These are phyloP conservation scores for Penicillium maclennaniae DNA, from an alignment of 495 filamentous ascomycete genomes.

Conservation along the genomic window DNA sequence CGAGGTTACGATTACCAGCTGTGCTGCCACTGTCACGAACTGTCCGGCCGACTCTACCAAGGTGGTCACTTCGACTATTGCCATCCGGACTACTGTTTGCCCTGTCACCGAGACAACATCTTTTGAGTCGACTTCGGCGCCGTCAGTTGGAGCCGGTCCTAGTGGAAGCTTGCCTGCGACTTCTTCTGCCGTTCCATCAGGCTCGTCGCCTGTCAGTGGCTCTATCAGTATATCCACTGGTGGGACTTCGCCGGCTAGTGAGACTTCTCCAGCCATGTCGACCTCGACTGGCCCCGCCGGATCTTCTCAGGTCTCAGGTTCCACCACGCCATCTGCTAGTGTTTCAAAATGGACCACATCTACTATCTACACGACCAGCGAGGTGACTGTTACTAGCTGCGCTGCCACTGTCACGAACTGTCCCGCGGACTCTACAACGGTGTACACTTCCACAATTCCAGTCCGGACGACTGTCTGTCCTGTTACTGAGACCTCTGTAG, in stretches of 20 bases:
- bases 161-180: no score
- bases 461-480: slow-evolving; percentile 14
- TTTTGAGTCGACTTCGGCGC: background rate
- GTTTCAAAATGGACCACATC: background rate
- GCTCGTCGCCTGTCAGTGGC: background rate
- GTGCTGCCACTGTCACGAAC: no score
- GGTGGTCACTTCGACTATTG: no score
- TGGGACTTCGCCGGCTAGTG: slow-evolving; percentile 7
- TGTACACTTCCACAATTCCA: background rate
- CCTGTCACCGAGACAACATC: slow-evolving; percentile 38
- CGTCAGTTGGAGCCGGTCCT: no score
- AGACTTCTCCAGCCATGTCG: no score
- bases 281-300: no score
- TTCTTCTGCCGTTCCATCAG: slow-evolving; percentile 6
- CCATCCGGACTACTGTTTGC: slow-evolving; percentile 43
- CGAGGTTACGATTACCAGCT: background rate
- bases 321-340: background rate
- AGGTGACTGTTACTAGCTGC: slow-evolving; percentile 44
- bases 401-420: slow-evolving; percentile 36
- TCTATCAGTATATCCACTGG: slow-evolving; percentile 3
- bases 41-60: no score
- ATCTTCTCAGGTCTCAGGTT: background rate
- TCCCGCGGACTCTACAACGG: slow-evolving; percentile 6
- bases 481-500: slow-evolving; percentile 23
- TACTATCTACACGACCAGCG: slow-evolving; percentile 21